phyloP scores from a whole-genome alignment of 1,139 yeast genomes.

The Pichiaceae sp. region DNA sequence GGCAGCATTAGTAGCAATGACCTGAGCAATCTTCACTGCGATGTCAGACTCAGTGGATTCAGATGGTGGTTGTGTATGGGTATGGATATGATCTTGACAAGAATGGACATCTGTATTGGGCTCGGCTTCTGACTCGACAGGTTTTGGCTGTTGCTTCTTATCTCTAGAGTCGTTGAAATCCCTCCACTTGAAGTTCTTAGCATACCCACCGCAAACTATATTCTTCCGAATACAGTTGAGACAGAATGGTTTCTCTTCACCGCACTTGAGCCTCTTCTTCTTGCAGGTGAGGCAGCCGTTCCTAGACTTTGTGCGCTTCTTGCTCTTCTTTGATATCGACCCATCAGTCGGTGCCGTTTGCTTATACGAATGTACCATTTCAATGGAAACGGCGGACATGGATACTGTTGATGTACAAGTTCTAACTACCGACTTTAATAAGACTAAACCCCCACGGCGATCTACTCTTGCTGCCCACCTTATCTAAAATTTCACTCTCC shows the following conservation, averaged over 20 bases:
- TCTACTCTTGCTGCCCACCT: no score
- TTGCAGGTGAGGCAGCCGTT: conserved; percentile 51
- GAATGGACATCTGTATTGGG: background rate
- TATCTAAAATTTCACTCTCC: no score
- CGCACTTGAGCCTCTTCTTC: conserved; percentile 48
- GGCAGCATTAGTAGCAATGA: background rate
- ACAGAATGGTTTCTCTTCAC: conserved; percentile 48
- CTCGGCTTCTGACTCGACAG: background rate
- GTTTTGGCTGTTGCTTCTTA: conserved; percentile 5
- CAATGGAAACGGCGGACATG: background rate
- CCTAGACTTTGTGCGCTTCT: conserved; percentile 28
- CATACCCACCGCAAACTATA: conserved; percentile 54
- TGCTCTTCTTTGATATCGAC: conserved; percentile 4
- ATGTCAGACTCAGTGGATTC: no score
- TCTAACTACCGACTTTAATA: no score
- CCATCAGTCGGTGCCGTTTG: background rate
- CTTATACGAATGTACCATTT: no score
- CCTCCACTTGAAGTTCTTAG: conserved; percentile 57
- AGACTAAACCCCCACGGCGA: no score
- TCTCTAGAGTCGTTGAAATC: conserved; percentile 38
- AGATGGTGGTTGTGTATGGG: no score
- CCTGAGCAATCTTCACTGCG: no score
- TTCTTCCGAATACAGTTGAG: conserved; percentile 35
- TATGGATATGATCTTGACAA: no score
- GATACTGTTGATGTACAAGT: background rate